phyloP scores from a whole-genome alignment of 2,329 filamentous ascomycete genomes.

The Orbilia blumenaviensis region DNA sequence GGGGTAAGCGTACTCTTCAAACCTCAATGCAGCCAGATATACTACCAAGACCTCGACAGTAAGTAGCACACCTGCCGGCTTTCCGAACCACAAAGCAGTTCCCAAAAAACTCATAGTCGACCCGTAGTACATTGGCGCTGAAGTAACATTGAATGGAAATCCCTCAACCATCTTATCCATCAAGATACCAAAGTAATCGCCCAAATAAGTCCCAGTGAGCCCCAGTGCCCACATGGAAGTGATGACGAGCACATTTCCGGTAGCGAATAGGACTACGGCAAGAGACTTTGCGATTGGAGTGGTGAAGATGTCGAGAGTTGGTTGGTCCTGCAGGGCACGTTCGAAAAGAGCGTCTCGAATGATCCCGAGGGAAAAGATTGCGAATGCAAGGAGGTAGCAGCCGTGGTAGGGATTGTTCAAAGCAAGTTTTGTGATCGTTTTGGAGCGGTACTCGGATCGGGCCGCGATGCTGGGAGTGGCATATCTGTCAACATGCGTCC shows the following conservation, averaged over 20 bases:
- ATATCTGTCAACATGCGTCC: not conserved
- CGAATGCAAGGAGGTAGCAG: constrained; percentile 87
- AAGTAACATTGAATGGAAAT: constrained; percentile 93
- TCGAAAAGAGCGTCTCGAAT: constrained; percentile 81
- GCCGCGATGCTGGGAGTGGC: constrained; percentile 24
- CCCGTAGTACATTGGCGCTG: constrained; percentile 96
- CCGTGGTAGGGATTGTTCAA: constrained; percentile 78
- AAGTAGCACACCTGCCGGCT: constrained; percentile 79
- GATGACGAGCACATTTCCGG: constrained; percentile 84
- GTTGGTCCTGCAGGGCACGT: constrained; percentile 76
- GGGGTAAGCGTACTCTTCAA: constrained; percentile 62
- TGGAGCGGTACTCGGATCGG: constrained; percentile 83
- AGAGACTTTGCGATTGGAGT: constrained; percentile 69
- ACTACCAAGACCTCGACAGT: constrained; percentile 55
- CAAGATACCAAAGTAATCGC: constrained; percentile 98
- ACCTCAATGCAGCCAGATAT: constrained; percentile 56
- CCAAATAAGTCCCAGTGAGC: constrained; percentile 93
- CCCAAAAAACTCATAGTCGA: constrained; percentile 92
- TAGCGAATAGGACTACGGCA: constrained; percentile 75
- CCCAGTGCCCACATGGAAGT: constrained; percentile 91
- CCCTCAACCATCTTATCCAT: constrained; percentile 94
- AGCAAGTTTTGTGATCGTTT: constrained; percentile 86
- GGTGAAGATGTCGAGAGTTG: constrained; percentile 65
- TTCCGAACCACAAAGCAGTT: constrained; percentile 82
- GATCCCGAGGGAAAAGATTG: constrained; percentile 92